phyloP scores from a whole-genome alignment of 2,329 filamentous ascomycete genomes.

The Coccinonectria pachysandricola region DNA sequence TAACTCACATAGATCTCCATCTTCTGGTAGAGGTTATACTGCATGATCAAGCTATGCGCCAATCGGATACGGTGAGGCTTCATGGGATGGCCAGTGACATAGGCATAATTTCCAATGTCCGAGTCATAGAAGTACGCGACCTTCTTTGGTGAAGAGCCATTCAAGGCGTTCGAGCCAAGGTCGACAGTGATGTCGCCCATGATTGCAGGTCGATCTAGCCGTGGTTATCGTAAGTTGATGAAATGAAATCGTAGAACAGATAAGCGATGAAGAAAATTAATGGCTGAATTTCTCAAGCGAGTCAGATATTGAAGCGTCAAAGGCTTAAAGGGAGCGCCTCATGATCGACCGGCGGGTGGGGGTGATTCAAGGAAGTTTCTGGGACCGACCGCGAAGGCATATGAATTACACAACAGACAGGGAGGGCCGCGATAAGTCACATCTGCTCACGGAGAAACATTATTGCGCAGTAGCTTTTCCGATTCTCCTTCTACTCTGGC shows the following conservation, averaged over 20 bases:
- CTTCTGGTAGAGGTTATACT: slow-evolving; percentile 89
- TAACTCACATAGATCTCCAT: slow-evolving; percentile 87
- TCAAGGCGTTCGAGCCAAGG: slow-evolving; percentile 37
- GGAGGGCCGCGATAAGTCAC: slow-evolving; percentile 11
- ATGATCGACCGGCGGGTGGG: slow-evolving; percentile 10
- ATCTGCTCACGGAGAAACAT: slow-evolving; percentile 6
- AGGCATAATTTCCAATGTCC: slow-evolving; percentile 96
- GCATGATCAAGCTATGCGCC: slow-evolving; percentile 91
- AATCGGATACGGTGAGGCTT: slow-evolving; percentile 94
- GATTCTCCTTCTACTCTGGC: no score
- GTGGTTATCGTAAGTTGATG: no score
- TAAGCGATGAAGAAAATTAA: slow-evolving; percentile 1
- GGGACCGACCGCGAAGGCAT: slow-evolving; percentile 8
- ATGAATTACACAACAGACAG: slow-evolving; percentile 14
- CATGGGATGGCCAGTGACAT: slow-evolving; percentile 95
- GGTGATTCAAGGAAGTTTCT: slow-evolving; percentile 7
- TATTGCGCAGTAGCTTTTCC: slow-evolving; percentile 22
- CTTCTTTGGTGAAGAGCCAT: slow-evolving; percentile 53
- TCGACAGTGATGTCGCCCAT: slow-evolving; percentile 30
- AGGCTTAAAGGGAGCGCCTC: slow-evolving; percentile 13
- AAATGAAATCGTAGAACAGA: no score
- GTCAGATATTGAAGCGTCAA: no score
- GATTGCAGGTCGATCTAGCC: no score
- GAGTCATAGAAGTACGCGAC: slow-evolving; percentile 98
- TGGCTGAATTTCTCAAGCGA: slow-evolving; percentile 3